Conservation (phyloP, 2,329 filamentous ascomycete genomes). For the Talaromyces sp. region DNA sequence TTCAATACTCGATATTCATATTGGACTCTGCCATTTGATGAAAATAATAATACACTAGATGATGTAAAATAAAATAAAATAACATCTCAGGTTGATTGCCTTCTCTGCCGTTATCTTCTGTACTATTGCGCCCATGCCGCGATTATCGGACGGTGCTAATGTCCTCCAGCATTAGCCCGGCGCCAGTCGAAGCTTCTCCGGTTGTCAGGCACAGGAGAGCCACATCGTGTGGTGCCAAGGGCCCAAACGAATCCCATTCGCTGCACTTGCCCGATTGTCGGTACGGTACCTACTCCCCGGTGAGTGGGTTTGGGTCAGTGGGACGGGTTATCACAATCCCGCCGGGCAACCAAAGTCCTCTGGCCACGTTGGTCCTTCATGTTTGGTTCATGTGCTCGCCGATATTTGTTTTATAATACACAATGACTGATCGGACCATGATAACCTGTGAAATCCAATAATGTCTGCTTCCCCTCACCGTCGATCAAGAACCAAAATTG, state of each 20-base stretch:
- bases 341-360: slow-evolving; percentile 2
- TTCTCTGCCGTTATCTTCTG: background rate
- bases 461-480: background rate
- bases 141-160: background rate
- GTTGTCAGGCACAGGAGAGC: slow-evolving; percentile 5
- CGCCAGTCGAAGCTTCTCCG: background rate
- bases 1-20: too few relatives aligned
- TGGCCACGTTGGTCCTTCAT: background rate
- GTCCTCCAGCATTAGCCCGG: background rate
- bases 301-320: slow-evolving; percentile 1
- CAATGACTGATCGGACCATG: too few relatives aligned
- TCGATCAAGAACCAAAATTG: slow-evolving; percentile 2
- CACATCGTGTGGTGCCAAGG: slow-evolving; percentile 11
- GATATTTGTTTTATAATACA: background rate
- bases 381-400: background rate
- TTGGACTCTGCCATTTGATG: too few relatives aligned
- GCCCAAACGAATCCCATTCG: slow-evolving; percentile 5
- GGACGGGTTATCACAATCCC: slow-evolving; percentile 4
- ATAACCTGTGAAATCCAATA: too few relatives aligned
- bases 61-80: too few relatives aligned
- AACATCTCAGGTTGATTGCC: background rate
- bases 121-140: background rate
- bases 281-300: background rate
- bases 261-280: slow-evolving; percentile 1
- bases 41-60: too few relatives aligned